phyloP scores from a whole-genome alignment of 148 eudicot genomes.

The Amaranthus palmeri region DNA sequence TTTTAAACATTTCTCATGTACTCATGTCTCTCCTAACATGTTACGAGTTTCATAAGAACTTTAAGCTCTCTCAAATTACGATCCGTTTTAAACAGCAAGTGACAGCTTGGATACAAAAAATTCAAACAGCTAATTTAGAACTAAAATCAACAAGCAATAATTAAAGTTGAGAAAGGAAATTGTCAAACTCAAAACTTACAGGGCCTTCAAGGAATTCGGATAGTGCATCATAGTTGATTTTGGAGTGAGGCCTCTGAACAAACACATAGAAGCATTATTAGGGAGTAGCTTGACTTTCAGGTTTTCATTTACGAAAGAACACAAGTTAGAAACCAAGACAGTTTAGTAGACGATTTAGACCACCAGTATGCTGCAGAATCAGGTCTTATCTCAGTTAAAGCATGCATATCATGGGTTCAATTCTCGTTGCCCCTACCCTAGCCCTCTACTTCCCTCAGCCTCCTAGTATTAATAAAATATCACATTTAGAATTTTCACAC shows the following conservation, averaged over 20 bases:
- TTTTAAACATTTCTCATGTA: no score
- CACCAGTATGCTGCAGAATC: neutral
- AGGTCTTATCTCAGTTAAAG: no score
- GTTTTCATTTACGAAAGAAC: no score
- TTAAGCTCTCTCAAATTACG: no score
- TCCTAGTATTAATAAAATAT: no score
- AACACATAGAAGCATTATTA: neutral
- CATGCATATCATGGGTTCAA: no score
- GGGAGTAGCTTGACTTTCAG: neutral
- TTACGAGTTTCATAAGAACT: no score
- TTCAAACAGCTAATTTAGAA: neutral
- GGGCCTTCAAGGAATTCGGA: conserved; percentile 20
- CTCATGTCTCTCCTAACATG: no score
- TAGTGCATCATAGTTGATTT: conserved; percentile 26
- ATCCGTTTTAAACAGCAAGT: no score
- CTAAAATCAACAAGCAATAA: neutral
- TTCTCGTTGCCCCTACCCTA: no score
- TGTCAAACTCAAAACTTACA: conserved; percentile 21
- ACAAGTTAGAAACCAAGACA: neutral
- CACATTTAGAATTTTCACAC: neutral
- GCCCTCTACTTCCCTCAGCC: no score
- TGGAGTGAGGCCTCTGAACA: conserved; percentile 22
- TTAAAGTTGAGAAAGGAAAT: neutral
- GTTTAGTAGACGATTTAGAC: neutral
- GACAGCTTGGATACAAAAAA: no score